These are phyloP conservation scores for Stenogyne calaminthoides DNA, from an alignment of 305 asterid genomes.

Conservation along the genomic window DNA sequence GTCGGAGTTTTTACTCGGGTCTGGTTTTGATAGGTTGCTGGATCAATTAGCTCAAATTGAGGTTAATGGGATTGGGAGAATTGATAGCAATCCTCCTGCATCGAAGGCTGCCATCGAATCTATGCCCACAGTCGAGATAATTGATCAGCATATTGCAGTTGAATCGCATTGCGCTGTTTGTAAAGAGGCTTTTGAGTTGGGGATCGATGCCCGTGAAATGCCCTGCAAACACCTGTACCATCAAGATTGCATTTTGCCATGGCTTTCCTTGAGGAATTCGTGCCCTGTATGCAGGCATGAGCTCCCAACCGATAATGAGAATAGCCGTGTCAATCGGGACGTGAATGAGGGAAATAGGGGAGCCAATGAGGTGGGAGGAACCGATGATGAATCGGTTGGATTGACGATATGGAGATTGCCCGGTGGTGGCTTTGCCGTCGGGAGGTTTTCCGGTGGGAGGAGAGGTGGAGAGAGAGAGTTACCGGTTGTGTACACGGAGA, in stretches of 20 bases:
- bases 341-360: constrained; percentile 36
- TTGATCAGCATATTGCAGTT: constrained; percentile 44
- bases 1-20: constrained; percentile 88
- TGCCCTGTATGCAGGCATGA: constrained; percentile 94
- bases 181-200: constrained; percentile 79
- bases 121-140: constrained; percentile 69
- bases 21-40: constrained; percentile 85
- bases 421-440: constrained; percentile 96
- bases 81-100: constrained; percentile 78
- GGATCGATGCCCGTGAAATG: constrained; percentile 76
- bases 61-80: constrained; percentile 73
- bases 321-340: constrained; percentile 26
- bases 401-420: constrained; percentile 93
- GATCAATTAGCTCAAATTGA: constrained; percentile 83
- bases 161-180: constrained; percentile 89
- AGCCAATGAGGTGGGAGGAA: constrained; percentile 38
- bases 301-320: constrained; percentile 54
- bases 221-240: constrained; percentile 93
- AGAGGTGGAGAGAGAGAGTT: constrained; percentile 90
- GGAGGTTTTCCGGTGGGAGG: constrained; percentile 82
- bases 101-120: constrained; percentile 85
- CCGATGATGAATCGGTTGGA: constrained; percentile 74
- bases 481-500: constrained; percentile 90
- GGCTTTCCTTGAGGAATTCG: constrained; percentile 78
- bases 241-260: constrained; percentile 80